Percentiles rank a stretch among this genome's conserved stretches.
phyloP scores from a whole-genome alignment of 2,329 filamentous ascomycete species.

The Ophiostoma montium region DNA sequence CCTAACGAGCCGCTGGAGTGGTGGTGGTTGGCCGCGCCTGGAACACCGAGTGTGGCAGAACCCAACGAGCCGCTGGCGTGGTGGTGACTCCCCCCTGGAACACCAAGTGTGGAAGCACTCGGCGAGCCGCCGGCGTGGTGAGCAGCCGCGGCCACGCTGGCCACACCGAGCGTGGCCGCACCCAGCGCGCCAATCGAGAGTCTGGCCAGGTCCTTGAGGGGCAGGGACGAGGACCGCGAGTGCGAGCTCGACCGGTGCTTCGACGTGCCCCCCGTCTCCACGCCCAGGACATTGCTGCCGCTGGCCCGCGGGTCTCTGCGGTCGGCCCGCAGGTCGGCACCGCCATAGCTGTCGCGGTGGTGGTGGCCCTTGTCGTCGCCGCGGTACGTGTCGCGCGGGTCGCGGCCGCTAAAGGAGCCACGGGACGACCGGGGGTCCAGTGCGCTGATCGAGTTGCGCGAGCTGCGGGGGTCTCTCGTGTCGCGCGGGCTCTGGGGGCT shows the following conservation, averaged over 20 bases:
- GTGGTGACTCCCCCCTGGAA: conserved; percentile 20
- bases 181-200: conserved; percentile 33
- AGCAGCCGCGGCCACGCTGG: conserved; percentile 17
- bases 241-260: conserved; percentile 15
- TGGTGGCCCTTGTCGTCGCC: conserved; percentile 16
- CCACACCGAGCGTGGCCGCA: not conserved
- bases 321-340: not conserved
- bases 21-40: conserved; percentile 22
- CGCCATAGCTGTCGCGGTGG: conserved; percentile 14
- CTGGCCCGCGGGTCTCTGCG: conserved; percentile 14
- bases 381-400: not conserved
- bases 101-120: too few species aligned
- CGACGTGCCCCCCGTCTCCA: conserved; percentile 20
- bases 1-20: too few species aligned
- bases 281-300: conserved; percentile 28
- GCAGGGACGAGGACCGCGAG: conserved; percentile 22
- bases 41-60: conserved; percentile 1
- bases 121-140: conserved; percentile 23
- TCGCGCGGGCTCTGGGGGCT: conserved; percentile 1
- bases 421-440: not conserved
- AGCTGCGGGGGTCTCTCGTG: conserved; percentile 1
- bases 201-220: conserved; percentile 37
- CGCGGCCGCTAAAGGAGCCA: not conserved
- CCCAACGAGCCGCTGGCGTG: conserved; percentile 27
- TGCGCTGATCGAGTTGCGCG: not conserved